Evolutionary conservation across 2,329 filamentous ascomycete genomes (phyloP), one percentile per base, ranked within the genome.

Genomic region (Leptographium radiaticola): DNA sequence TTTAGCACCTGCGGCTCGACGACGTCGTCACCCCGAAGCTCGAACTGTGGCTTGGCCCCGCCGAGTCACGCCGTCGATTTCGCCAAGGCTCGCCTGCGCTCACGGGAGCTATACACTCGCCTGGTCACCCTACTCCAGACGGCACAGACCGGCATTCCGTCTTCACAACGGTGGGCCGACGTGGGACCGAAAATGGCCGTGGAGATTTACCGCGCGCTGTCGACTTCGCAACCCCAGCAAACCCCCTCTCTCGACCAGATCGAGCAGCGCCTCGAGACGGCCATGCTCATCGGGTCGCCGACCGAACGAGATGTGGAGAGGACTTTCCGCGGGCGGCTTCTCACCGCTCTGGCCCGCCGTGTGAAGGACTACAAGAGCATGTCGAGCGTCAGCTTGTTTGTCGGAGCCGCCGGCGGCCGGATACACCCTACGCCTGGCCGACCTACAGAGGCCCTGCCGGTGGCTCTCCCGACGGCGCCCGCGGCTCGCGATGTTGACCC

Each of bases 61-160:
- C 52, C 55, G 11, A 67, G 68, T 6, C 49, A 42, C 50, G 33
- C 49, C 63, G 59, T 63, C 4, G 71, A 71, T 52, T 63, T 65
- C 20, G 62, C 62, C 49, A 72, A 75, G 49, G 66, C 72, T 6
- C 69, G 69, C 57, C 60, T 65, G 25, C 75, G 72, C 62, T 67
- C 73, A 0, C 70, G 69, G 52, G 73, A 71, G 16, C 68, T 81
- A 1, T 76, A 79, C 63, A 70, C 68, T 55, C 75, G 75, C 0
- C 71, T 81, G 1, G 70, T 79, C 9, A 75, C 76, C 1, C 66
- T 81, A 9, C 69, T 81, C 13, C 75, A 80, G 56, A 76, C 75
- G 6, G 72, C 75, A 0, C 67, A 72, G 0, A 64, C 70, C 1
- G 66, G 68, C 13, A 64, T 68, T 1, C 68, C 68, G 20, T 69